Conservation (phyloP, 192 early-diverging fungal species). For the Glomus cerebriforme region DNA sequence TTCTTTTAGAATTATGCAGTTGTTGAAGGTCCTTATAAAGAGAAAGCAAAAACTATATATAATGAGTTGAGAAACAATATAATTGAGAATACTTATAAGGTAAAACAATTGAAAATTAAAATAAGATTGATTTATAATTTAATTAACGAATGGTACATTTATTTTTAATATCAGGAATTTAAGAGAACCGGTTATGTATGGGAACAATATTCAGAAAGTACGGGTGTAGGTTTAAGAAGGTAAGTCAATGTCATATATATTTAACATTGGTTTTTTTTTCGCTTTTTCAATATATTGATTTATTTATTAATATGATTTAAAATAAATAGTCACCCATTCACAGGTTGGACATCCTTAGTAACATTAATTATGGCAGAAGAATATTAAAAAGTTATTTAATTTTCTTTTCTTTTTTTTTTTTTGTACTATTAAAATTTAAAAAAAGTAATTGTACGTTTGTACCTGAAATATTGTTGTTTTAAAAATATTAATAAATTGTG, state of each 20-base stretch:
- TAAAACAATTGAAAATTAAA: conserved; percentile 32
- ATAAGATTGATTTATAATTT: neutral
- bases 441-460: too few relatives aligned
- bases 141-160: neutral
- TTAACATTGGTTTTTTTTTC: too few relatives aligned
- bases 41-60: conserved; percentile 72
- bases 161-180: conserved; percentile 57
- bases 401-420: too few relatives aligned
- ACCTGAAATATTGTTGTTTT: too few relatives aligned
- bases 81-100: conserved; percentile 72
- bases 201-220: conserved; percentile 86
- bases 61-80: conserved; percentile 71
- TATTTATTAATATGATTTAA: too few relatives aligned
- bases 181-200: conserved; percentile 78
- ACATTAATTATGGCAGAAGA: conserved; percentile 84
- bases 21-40: conserved; percentile 66
- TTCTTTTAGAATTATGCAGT: conserved; percentile 51
- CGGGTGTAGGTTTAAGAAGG: conserved; percentile 68
- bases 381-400: too few relatives aligned
- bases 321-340: conserved; percentile 84
- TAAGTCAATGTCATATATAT: too few relatives aligned
- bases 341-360: conserved; percentile 89
- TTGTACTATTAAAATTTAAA: too few relatives aligned
- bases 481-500: too few relatives aligned
- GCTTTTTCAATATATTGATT: too few relatives aligned